phyloP scores from a whole-genome alignment of 2,329 filamentous ascomycete genomes.

The Cercospora zeae-maydis region DNA sequence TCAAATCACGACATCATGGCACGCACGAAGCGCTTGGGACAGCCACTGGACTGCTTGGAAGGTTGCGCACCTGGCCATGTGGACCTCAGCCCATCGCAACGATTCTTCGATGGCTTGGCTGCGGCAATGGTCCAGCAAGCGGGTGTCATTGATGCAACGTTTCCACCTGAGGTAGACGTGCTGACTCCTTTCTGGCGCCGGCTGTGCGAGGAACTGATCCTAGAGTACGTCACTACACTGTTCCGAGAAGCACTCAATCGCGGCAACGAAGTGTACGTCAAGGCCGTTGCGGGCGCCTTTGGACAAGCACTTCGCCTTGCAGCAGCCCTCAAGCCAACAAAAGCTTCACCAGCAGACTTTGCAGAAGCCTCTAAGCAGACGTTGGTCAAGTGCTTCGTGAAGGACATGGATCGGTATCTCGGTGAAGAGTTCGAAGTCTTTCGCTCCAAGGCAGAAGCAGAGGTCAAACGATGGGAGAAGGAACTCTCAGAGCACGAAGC shows the following conservation, averaged over 20 bases:
- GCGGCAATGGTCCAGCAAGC: constrained; percentile 79
- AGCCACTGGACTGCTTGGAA: constrained; percentile 77
- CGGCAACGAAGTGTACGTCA: constrained; percentile 73
- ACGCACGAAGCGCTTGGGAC: constrained; percentile 66
- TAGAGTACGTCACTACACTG: constrained; percentile 78
- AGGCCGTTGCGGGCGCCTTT: constrained; percentile 81
- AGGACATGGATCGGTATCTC: constrained; percentile 88
- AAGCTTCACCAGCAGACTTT: constrained; percentile 59
- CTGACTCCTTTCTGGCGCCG: constrained; percentile 78
- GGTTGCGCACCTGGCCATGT: constrained; percentile 62
- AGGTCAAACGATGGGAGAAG: constrained; percentile 85
- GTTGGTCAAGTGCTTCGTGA: constrained; percentile 74
- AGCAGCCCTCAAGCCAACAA: constrained; percentile 64
- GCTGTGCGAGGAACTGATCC: constrained; percentile 74
- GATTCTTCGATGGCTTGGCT: constrained; percentile 74
- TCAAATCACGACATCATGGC: constrained; percentile 83
- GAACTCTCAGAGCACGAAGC: constrained; percentile 88
- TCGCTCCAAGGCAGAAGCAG: constrained; percentile 67
- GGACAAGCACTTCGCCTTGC: constrained; percentile 79
- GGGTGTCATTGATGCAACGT: constrained; percentile 74
- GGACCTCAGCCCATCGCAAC: constrained; percentile 72
- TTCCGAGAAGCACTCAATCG: constrained; percentile 82
- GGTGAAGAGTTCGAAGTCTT: constrained; percentile 89
- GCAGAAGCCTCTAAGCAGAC: constrained; percentile 63
- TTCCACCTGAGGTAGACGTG: constrained; percentile 66